Evolutionary conservation across 169 alveolate genomes (phyloP).

Genomic region (Eimeria praecox): DNA sequence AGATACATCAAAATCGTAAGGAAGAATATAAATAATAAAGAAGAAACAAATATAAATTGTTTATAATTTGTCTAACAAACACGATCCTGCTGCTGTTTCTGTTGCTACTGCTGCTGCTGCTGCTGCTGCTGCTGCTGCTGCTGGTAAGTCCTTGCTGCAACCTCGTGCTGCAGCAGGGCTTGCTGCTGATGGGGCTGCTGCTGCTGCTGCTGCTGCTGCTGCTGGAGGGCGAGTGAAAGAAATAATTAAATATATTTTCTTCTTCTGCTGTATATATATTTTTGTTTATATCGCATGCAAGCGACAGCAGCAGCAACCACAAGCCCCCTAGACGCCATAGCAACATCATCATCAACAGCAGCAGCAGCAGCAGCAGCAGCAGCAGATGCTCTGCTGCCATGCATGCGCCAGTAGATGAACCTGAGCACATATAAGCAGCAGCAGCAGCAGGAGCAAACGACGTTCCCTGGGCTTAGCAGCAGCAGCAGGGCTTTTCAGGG

Average conservation of each 20-base stretch:
- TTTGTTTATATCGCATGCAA: neutral
- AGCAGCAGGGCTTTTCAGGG: neutral
- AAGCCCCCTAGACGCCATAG: too few relatives aligned
- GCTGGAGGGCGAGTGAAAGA: neutral
- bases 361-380: slow-evolving; percentile 42
- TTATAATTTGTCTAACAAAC: neutral
- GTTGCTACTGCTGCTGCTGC: slow-evolving; percentile 56
- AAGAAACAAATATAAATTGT: neutral
- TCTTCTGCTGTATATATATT: neutral
- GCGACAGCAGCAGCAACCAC: slow-evolving; percentile 33
- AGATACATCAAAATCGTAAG: neutral
- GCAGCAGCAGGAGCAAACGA: slow-evolving; percentile 19
- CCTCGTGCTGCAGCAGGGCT: slow-evolving; percentile 36
- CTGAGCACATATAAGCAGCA: neutral
- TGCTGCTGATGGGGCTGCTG: slow-evolving; percentile 37
- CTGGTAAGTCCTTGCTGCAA: slow-evolving; percentile 8
- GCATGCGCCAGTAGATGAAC: slow-evolving; percentile 33
- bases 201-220: slow-evolving; percentile 51
- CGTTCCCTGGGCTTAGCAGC: slow-evolving; percentile 47
- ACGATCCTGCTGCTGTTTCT: neutral
- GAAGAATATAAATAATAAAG: neutral
- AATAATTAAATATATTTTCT: neutral
- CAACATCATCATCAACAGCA: neutral
- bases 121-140: slow-evolving; percentile 17
- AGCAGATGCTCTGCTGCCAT: neutral